phyloP scores from a whole-genome alignment of 371 early-diverging fungal genomes.

The Mortierella sp. region DNA sequence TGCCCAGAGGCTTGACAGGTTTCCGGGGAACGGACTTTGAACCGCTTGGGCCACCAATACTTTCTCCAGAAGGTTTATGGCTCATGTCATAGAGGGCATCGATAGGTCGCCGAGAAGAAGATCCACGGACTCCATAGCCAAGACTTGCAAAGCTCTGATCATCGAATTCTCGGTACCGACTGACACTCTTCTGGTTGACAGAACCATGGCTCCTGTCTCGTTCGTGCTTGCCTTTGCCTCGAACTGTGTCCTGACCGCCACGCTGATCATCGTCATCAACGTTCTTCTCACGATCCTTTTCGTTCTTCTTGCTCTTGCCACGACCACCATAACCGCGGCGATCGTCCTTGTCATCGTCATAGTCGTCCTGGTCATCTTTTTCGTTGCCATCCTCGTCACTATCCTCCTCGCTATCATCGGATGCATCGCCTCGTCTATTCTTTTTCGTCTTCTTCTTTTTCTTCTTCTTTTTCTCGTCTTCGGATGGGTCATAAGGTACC shows the following conservation, averaged over 20 bases:
- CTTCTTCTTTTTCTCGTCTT: constrained; percentile 19
- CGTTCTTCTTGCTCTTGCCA: background rate
- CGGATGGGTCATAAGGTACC: constrained; percentile 26
- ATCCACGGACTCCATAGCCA: background rate
- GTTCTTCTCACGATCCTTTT: constrained; percentile 1
- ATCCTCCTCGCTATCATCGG: constrained; percentile 7
- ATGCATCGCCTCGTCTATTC: constrained; percentile 2
- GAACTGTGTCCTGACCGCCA: background rate
- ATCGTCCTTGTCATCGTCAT: constrained; percentile 3
- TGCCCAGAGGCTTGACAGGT: constrained; percentile 9
- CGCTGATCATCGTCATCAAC: background rate
- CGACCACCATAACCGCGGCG: background rate
- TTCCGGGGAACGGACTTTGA: constrained; percentile 13
- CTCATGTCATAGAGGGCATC: constrained; percentile 22
- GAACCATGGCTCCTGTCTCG: constrained; percentile 10
- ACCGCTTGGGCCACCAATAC: constrained; percentile 3
- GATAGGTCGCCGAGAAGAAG: background rate
- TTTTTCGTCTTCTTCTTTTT: constrained; percentile 25
- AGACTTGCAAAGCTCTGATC: background rate
- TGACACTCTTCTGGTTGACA: background rate
- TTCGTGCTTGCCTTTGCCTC: constrained; percentile 5
- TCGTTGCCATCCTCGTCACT: constrained; percentile 13
- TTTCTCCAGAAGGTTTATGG: background rate
- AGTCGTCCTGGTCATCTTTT: constrained; percentile 5
- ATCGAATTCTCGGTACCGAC: constrained; percentile 5